Conservation (phyloP, 164 flowering plant species). For the Magnolia officinalis region DNA sequence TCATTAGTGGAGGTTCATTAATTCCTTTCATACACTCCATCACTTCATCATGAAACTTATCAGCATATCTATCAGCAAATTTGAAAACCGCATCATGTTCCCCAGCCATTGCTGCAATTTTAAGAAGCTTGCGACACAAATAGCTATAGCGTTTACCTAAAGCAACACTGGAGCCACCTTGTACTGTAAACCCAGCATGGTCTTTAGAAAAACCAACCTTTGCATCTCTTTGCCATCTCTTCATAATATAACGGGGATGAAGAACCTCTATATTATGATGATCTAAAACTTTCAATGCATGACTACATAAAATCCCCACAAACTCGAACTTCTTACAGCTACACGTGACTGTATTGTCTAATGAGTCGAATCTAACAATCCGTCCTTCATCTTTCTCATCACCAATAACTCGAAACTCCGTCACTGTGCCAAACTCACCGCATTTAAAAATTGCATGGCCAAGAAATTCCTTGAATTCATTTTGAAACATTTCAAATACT, state of each 20-base stretch:
- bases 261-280: background rate
- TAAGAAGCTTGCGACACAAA: background rate
- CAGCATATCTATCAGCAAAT: background rate
- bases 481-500: slow-evolving; percentile 15
- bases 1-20: background rate
- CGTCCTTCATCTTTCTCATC: slow-evolving; percentile 2
- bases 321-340: slow-evolving; percentile 9
- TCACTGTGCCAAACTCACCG: background rate
- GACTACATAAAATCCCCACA: background rate
- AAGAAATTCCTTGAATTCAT: slow-evolving; percentile 12
- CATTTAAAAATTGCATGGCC: slow-evolving; percentile 6
- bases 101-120: background rate
- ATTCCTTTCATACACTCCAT: background rate
- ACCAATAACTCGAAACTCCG: slow-evolving; percentile 9
- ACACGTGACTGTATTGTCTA: slow-evolving; percentile 6
- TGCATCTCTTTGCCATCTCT: background rate
- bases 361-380: slow-evolving; percentile 11
- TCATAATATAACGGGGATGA: background rate
- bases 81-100: background rate
- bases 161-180: background rate
- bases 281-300: background rate
- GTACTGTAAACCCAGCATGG: background rate
- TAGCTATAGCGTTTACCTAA: background rate
- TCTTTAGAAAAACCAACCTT: background rate
- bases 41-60: background rate